Evolutionary conservation across 805 yeast species (phyloP), one percentile per base, ranked within the genome.

Genomic region (Hanseniaspora vineae): DNA sequence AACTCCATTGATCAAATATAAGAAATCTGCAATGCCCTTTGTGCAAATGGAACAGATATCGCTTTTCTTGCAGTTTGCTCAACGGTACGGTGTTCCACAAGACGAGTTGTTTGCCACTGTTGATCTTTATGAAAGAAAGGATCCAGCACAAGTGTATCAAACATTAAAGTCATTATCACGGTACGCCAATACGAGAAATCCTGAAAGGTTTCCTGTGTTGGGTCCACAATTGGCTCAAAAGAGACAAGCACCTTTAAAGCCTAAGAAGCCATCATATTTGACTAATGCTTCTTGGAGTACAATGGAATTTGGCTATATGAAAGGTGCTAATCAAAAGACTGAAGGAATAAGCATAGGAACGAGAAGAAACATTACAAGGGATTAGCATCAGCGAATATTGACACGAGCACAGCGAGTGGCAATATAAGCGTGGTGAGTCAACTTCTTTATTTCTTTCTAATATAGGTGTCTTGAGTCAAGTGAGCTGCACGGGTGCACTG

Each of bases 31-130:
- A 46, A 78, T 84, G 81, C 90, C 94, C 2, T 86, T 85, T 60
- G 75, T 79, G 14, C 72, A 68, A 49, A 86, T 86, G 96, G 95
- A 86, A 58, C 85, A 85, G 57, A 84, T 86, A 33, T 77, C 86
- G 45, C 76, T 76, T 52, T 86, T 86, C 57, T 65, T 86, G 37
- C 65, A 70, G 6, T 77, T 80, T 47, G 78, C 87, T 45, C 75
- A 79, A 52, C 46, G 59, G 4, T 68, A 78, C 46, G 90, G 90
- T 2, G 79, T 86, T 2, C 85, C 88, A 6, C 82, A 83, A 53
- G 88, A 84, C 58, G 95, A 86, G 59, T 64, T 83, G 44, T 86
- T 86, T 60, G 88, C 82, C 54, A 86, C 95, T 0, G 66, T 73
- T 6, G 95, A 86, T 60, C 67, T 86, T 49, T 86, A 68, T 54